Base-by-base conservation (phyloP, 306 rosid species). In the Ceratonia siliqua region DNA sequence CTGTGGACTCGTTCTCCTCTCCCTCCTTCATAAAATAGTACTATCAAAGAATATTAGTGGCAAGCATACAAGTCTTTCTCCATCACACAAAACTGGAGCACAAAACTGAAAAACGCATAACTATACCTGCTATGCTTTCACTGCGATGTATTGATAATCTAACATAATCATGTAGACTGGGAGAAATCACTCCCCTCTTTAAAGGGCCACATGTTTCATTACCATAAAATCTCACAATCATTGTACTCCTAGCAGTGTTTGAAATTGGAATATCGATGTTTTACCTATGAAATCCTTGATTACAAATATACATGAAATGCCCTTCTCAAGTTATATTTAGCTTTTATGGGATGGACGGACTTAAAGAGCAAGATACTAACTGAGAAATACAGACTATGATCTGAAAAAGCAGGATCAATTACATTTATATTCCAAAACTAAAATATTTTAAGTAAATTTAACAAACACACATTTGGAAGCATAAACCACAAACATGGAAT, bases 1-100 rank as follows among this genome's bases (percentile, higher is more conserved):
- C 85, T 56, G 88, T 71, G 32, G 48, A 43, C 78, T 78, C 94
- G 65, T 79, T 74, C 77, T 72, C 89, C 12, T 87, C 89, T 79
- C 76, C 94, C 66, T 90, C 97, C 97, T 94, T 78, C 68, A 79
- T 27, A 78, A 55, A 43, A 59, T 32, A 30, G 70, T 41, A 62
- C 50, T 22, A 56, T 58, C 2, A 53, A 49, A 74, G 25, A 66
- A 68, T 54, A 61, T 70, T 35, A 79, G 35, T 78, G 7, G 64
- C 52, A 82, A 73, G 75, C 39, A 46, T 30, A 14, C 49, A 74
- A 69, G 61, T 52, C 45, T 21, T 42, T 61, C 68, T 70, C 41
- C 32, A 38, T 25, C 48, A 46, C 39, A 49, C 52, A 75, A 74
- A 50, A 68, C 5, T 72, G 45, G 24, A 61, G 76, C 53, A 53